phyloP scores from a whole-genome alignment of 148 eudicot genomes.

The Amaranthus palmeri region DNA sequence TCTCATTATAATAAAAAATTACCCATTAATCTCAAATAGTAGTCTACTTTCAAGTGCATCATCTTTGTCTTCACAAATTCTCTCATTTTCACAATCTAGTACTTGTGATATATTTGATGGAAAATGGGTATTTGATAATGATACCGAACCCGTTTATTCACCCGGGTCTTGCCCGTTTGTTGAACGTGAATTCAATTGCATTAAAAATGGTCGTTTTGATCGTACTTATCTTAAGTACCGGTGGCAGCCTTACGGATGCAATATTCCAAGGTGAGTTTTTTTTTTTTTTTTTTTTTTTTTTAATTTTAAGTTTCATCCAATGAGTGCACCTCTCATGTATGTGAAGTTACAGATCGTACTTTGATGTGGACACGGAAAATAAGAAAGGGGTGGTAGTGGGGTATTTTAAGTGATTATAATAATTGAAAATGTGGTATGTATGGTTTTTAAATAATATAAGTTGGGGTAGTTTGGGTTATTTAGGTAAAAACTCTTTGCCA shows the following conservation, averaged over 20 bases:
- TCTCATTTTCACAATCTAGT: background rate
- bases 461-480: too few relatives aligned
- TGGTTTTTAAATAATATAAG: too few relatives aligned
- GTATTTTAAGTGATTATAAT: too few relatives aligned
- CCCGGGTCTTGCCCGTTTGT: conserved; percentile 59
- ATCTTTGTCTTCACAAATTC: conserved; percentile 4
- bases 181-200: conserved; percentile 53
- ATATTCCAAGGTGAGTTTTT: conserved; percentile 38
- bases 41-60: conserved; percentile 15
- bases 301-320: background rate
- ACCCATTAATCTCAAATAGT: conserved; percentile 6
- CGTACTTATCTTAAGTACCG: conserved; percentile 36
- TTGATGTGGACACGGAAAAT: too few relatives aligned
- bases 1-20: conserved; percentile 17
- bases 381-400: too few relatives aligned
- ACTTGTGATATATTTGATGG: conserved; percentile 67
- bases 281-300: background rate
- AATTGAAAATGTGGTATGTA: too few relatives aligned
- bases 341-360: too few relatives aligned
- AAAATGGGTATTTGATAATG: conserved; percentile 43
- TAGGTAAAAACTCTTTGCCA: too few relatives aligned
- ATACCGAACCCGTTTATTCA: conserved; percentile 37
- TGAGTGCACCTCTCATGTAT: too few relatives aligned
- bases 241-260: conserved; percentile 51
- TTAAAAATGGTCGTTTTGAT: conserved; percentile 52